phyloP scores from a whole-genome alignment of 441 rosid species.

The Codiaeum variegatum region DNA sequence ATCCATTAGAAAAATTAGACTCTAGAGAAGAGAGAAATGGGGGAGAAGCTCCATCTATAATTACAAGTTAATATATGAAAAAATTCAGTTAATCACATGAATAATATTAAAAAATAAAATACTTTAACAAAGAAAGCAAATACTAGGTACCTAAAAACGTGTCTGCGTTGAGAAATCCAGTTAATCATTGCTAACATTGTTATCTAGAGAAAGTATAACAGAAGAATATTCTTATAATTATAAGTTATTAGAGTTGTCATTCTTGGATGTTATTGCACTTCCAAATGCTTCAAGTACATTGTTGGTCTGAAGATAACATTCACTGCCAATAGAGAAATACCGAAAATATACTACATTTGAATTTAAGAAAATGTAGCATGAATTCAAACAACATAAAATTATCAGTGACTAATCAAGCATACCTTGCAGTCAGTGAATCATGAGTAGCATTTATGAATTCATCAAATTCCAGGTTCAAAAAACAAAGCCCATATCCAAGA shows the following conservation, averaged over 20 bases:
- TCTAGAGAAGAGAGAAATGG: constrained; percentile 42
- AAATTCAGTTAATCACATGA: constrained; percentile 6
- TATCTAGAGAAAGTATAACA: too few relatives aligned
- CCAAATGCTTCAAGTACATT: constrained; percentile 97
- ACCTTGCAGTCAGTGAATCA: constrained; percentile 79
- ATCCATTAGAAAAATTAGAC: constrained; percentile 68
- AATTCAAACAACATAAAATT: neutral
- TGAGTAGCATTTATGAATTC: constrained; percentile 98
- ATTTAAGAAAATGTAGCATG: neutral
- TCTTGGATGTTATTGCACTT: constrained; percentile 90
- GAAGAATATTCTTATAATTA: too few relatives aligned
- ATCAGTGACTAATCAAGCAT: constrained; percentile 1
- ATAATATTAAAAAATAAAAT: neutral
- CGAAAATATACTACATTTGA: neutral
- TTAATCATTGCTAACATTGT: too few relatives aligned
- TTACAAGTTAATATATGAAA: constrained; percentile 22
- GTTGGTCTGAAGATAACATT: constrained; percentile 27
- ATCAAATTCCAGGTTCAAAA: constrained; percentile 86
- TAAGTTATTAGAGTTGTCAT: constrained; percentile 87
- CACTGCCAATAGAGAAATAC: neutral
- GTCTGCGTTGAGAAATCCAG: constrained; percentile 75
- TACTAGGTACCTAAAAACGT: constrained; percentile 60
- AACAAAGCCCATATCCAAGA: constrained; percentile 85
- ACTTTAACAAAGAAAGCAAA: neutral
- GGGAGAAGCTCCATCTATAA: constrained; percentile 41